Percentiles rank a stretch among this genome's conserved stretches.
phyloP scores from a whole-genome alignment of 306 rosid genomes.

The Leucaena leucocephala region DNA sequence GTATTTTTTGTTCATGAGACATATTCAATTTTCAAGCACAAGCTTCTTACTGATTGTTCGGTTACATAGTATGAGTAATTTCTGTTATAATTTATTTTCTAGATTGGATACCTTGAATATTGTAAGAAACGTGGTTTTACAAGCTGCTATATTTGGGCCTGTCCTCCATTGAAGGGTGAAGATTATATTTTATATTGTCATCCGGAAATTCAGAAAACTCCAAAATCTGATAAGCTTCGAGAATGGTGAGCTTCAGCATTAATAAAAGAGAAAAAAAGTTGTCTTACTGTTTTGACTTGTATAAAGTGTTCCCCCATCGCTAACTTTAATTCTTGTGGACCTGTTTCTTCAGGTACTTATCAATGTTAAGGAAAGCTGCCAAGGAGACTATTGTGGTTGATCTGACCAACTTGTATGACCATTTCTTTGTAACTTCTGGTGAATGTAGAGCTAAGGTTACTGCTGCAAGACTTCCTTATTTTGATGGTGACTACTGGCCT shows the following conservation, averaged over 20 bases:
- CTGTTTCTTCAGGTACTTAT: slow-evolving; percentile 68
- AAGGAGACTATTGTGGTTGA: slow-evolving; percentile 87
- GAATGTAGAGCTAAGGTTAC: slow-evolving; percentile 92
- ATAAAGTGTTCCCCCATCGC: slow-evolving; percentile 15
- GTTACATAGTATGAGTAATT: slow-evolving; percentile 13
- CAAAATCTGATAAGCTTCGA: slow-evolving; percentile 98
- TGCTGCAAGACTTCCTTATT: slow-evolving; percentile 94
- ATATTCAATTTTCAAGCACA: slow-evolving; percentile 18
- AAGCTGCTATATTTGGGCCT: slow-evolving; percentile 99
- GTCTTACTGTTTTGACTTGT: slow-evolving; percentile 14
- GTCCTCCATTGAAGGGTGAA: slow-evolving; percentile 99
- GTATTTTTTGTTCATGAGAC: slow-evolving; percentile 27
- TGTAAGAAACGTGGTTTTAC: slow-evolving; percentile 94
- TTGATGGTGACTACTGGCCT: slow-evolving; percentile 99
- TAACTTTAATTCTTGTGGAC: slow-evolving; percentile 37
- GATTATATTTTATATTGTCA: slow-evolving; percentile 96
- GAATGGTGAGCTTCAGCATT: slow-evolving; percentile 72
- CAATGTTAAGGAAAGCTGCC: slow-evolving; percentile 91
- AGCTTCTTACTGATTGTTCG: background rate
- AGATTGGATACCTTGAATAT: slow-evolving; percentile 98
- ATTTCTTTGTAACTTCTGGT: slow-evolving; percentile 81
- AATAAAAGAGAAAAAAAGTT: background rate
- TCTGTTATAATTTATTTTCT: slow-evolving; percentile 29
- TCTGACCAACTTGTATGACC: slow-evolving; percentile 88
- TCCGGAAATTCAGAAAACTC: slow-evolving; percentile 99